These are phyloP conservation scores for Brettanomyces nanus DNA, from an alignment of 805 yeast genomes.

Conservation along the genomic window DNA sequence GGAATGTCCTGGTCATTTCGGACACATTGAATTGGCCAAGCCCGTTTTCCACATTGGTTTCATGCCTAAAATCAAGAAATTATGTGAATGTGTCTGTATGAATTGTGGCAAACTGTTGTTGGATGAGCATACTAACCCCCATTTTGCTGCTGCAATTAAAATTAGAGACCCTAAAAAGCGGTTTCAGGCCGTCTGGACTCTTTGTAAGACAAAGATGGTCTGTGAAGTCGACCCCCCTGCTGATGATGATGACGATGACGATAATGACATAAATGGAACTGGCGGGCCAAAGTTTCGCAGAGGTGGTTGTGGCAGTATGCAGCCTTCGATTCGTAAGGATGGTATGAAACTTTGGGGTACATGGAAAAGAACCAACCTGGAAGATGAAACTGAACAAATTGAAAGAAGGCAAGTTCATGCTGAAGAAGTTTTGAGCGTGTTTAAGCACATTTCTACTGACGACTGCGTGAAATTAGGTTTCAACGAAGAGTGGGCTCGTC, in stretches of 20 bases:
- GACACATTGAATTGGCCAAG: slow-evolving; percentile 95
- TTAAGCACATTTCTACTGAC: slow-evolving; percentile 80
- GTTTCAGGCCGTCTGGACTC: slow-evolving; percentile 93
- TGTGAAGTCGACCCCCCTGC: slow-evolving; percentile 85
- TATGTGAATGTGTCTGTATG: slow-evolving; percentile 95
- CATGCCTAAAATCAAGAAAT: slow-evolving; percentile 86
- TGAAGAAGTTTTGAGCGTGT: slow-evolving; percentile 81
- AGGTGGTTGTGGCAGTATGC: slow-evolving; percentile 98
- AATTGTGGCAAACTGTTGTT: slow-evolving; percentile 93
- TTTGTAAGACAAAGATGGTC: slow-evolving; percentile 85
- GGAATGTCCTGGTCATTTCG: slow-evolving; percentile 99
- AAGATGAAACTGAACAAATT: slow-evolving; percentile 82
- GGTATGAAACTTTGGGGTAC: slow-evolving; percentile 95
- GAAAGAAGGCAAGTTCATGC: slow-evolving; percentile 87
- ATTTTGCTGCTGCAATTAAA: slow-evolving; percentile 80
- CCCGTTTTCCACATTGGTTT: slow-evolving; percentile 98
- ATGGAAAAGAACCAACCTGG: slow-evolving; percentile 80
- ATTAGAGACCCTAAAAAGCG: slow-evolving; percentile 93
- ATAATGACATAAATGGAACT: not conserved
- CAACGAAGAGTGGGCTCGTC: slow-evolving; percentile 93
- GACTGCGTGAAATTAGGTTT: slow-evolving; percentile 82
- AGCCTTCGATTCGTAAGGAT: slow-evolving; percentile 92
- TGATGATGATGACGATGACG: slow-evolving; percentile 35
- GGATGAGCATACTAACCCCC: slow-evolving; percentile 67
- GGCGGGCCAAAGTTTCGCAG: slow-evolving; percentile 35